phyloP scores from a whole-genome alignment of 2,329 filamentous ascomycete species.

The Phyllachora maydis region DNA sequence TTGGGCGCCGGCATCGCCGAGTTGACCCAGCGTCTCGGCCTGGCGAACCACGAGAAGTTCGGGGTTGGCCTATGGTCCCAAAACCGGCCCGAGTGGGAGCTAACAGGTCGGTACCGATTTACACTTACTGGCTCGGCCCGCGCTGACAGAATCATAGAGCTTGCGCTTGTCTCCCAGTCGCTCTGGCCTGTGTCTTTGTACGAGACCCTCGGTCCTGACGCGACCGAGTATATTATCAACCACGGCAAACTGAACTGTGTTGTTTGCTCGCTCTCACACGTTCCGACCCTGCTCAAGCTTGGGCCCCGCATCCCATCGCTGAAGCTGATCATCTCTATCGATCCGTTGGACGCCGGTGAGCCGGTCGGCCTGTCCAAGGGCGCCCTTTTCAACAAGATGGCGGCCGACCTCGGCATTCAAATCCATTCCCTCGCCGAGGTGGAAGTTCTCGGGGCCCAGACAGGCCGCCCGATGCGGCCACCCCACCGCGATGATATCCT shows the following conservation, averaged over 20 bases:
- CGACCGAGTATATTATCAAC: conserved; percentile 90
- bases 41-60: conserved; percentile 44
- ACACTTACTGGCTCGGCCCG: neutral
- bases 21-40: conserved; percentile 52
- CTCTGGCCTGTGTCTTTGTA: conserved; percentile 88
- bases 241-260: conserved; percentile 62
- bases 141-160: no score
- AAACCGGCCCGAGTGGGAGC: conserved; percentile 78
- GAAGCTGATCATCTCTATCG: conserved; percentile 76
- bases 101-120: conserved; percentile 33
- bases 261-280: conserved; percentile 59
- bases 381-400: conserved; percentile 55
- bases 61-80: conserved; percentile 72
- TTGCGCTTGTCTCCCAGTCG: conserved; percentile 71
- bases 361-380: conserved; percentile 58
- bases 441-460: conserved; percentile 56
- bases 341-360: conserved; percentile 66
- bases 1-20: conserved; percentile 73
- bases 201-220: conserved; percentile 80
- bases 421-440: conserved; percentile 67
- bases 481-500: conserved; percentile 57
- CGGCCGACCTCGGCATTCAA: conserved; percentile 50
- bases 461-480: conserved; percentile 48
- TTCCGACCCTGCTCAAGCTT: conserved; percentile 64
- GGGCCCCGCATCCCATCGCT: conserved; percentile 55